These are phyloP conservation scores for Byssochlamys sp. DNA, from an alignment of 2,329 filamentous ascomycete species.

Conservation along the genomic window DNA sequence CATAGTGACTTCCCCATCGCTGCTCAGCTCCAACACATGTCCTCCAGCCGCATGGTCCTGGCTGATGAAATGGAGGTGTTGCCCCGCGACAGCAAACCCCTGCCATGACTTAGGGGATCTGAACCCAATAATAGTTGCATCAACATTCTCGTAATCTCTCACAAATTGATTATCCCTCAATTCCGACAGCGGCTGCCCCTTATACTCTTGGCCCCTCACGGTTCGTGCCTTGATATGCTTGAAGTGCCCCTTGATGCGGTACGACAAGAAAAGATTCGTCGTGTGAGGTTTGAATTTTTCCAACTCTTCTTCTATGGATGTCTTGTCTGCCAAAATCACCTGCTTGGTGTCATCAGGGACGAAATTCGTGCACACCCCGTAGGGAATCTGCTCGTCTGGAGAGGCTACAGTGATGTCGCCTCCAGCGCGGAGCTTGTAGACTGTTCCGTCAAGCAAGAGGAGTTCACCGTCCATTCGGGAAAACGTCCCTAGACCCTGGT, in stretches of 20 bases:
- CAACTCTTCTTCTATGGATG: constrained; percentile 9
- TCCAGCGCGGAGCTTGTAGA: constrained; percentile 34
- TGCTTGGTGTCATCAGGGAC: constrained; percentile 13
- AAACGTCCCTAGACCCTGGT: constrained; percentile 43
- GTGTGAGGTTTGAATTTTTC: constrained; percentile 11
- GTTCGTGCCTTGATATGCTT: constrained; percentile 17
- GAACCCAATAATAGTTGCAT: constrained; percentile 36
- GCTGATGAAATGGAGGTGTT: constrained; percentile 35
- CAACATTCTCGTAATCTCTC: constrained; percentile 9
- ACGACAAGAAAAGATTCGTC: constrained; percentile 20
- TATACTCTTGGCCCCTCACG: constrained; percentile 20
- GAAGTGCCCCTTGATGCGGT: constrained; percentile 16
- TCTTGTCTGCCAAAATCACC: neutral
- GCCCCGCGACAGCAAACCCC: constrained; percentile 33
- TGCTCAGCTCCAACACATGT: constrained; percentile 27
- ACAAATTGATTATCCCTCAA: constrained; percentile 13
- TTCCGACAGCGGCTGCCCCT: constrained; percentile 21
- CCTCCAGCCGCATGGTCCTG: constrained; percentile 15
- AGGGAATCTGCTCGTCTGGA: constrained; percentile 29
- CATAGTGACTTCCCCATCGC: constrained; percentile 23
- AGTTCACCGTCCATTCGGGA: constrained; percentile 36
- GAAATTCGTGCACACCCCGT: constrained; percentile 25
- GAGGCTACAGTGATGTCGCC: constrained; percentile 25
- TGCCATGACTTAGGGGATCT: constrained; percentile 31
- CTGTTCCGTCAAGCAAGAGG: constrained; percentile 31